Percentiles rank a stretch among this genome's conserved stretches.
Evolutionary conservation across 805 yeast species (phyloP).

Genomic region (Pichia rugopelliculosa): DNA sequence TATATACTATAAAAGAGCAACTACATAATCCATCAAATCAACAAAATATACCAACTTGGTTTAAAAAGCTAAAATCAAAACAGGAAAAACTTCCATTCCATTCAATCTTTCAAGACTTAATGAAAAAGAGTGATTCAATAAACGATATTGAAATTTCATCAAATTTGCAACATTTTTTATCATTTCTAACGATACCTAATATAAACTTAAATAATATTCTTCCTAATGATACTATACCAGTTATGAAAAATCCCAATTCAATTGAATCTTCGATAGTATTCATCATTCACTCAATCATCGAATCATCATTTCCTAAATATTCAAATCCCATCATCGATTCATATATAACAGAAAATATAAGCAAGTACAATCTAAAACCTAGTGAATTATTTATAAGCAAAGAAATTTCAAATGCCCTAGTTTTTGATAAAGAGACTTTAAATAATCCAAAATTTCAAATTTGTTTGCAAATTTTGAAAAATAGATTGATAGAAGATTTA

Average conservation of each 20-base stretch:
- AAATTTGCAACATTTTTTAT: slow-evolving; percentile 11
- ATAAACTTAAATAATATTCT: neutral
- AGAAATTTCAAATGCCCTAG: slow-evolving; percentile 1
- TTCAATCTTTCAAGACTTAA: slow-evolving; percentile 1
- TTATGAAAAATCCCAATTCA: slow-evolving; percentile 11
- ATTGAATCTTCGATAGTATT: slow-evolving; percentile 22
- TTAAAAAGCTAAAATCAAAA: slow-evolving; percentile 5
- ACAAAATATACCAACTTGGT: slow-evolving; percentile 7
- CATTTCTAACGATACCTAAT: neutral
- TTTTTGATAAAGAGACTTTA: slow-evolving; percentile 6
- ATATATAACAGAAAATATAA: neutral
- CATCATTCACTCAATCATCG: slow-evolving; percentile 16
- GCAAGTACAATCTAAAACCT: slow-evolving; percentile 1
- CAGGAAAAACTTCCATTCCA: slow-evolving; percentile 7
- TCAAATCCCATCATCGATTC: neutral
- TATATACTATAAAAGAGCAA: neutral
- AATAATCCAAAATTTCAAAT: slow-evolving; percentile 7
- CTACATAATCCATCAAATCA: neutral
- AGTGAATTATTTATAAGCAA: slow-evolving; percentile 4
- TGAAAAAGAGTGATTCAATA: neutral
- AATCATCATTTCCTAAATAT: slow-evolving; percentile 11
- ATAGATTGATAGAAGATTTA: slow-evolving; percentile 16
- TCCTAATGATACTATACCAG: neutral
- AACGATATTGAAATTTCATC: slow-evolving; percentile 3
- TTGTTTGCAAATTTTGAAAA: slow-evolving; percentile 17